Base-by-base conservation (phyloP, 176 grass and related monocot species). In the Typha latifolia region DNA sequence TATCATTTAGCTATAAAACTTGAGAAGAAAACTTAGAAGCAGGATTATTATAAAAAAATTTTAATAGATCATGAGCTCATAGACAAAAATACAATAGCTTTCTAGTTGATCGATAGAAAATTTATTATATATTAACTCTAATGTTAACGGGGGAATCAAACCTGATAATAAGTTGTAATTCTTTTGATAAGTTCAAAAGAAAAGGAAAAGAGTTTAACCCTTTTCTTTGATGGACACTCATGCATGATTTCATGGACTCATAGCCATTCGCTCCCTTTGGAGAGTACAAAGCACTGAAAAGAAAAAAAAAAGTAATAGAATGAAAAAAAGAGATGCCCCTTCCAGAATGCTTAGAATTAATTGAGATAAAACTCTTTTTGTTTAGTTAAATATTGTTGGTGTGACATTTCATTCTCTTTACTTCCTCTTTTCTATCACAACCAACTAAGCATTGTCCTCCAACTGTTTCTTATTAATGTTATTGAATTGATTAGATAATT, bases 321-420 rank as follows among this genome's bases (percentile, higher is more conserved):
- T 18, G 3, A 21, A 8, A 4, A 21, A 20, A 21, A 22, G 53
- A 22, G 53, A 59, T 59, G 53, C 53, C 16, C 53, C n/a, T 59
- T 59, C 53, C 22, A 59, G 53, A 59, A 59, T 22, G n/a, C 20
- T 19, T 59, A 59, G 53, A 22, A n/a, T 59, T 59, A 59, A 59
- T 59, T 16, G 53, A 14, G 16, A 21, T 59, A 21, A 19, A 16
- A 59, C 10, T 59, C 53, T 59, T 59, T 55, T 18, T 59, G 16
- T 9, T 21, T 59, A 43, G 9, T 43, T 43, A 43, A 9, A 43
- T 43, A 43, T 43, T 43, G 37, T 43, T 43, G 37, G 8, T 43
- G 37, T 43, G 37, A 43, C 37, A 43, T 43, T 43, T 6, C 37
- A 10, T 10, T 43, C 37, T 43, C 37, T 43, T 43, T 43, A 29